Percentiles rank a stretch among this genome's conserved stretches.
Conservation (phyloP, 208 protist genomes). For the Crithidia fasciculata region DNA sequence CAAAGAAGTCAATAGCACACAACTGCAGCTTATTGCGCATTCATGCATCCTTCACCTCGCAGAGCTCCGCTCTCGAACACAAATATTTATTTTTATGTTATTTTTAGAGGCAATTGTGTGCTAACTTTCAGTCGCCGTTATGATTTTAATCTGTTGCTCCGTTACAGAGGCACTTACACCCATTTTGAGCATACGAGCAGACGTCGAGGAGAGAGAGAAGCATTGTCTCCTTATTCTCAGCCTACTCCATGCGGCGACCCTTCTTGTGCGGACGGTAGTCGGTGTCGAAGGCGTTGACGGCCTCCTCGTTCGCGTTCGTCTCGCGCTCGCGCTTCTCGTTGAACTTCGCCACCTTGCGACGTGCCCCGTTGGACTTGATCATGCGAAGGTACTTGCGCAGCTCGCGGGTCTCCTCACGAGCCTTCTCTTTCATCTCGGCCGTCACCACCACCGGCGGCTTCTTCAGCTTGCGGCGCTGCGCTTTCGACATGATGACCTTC, state of each 20-base stretch:
- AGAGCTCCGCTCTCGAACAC: no score
- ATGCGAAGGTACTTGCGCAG: conserved; percentile 85
- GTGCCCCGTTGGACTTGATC: conserved; percentile 88
- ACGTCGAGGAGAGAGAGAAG: no score
- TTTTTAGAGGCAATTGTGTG: no score
- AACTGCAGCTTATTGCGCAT: no score
- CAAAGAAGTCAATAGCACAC: no score
- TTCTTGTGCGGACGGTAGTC: conserved; percentile 75
- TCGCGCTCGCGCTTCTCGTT: conserved; percentile 77
- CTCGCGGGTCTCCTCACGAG: conserved; percentile 77
- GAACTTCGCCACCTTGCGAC: conserved; percentile 81
- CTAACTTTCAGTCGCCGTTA: no score
- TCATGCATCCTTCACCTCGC: no score
- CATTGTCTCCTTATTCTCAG: not conserved
- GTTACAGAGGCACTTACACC: no score
- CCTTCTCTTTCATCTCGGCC: conserved; percentile 78
- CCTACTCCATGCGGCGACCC: conserved; percentile 68
- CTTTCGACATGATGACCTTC: conserved; percentile 79
- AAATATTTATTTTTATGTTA: no score
- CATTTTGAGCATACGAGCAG: no score
- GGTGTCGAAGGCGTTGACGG: conserved; percentile 55
- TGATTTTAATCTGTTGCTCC: no score
- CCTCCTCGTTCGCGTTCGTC: conserved; percentile 65
- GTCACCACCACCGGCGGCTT: conserved; percentile 78
- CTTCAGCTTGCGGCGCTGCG: conserved; percentile 80